These are phyloP conservation scores for Phalaenopsis aphrodite DNA, from an alignment of 106 monocot genomes.

Conservation along the genomic window DNA sequence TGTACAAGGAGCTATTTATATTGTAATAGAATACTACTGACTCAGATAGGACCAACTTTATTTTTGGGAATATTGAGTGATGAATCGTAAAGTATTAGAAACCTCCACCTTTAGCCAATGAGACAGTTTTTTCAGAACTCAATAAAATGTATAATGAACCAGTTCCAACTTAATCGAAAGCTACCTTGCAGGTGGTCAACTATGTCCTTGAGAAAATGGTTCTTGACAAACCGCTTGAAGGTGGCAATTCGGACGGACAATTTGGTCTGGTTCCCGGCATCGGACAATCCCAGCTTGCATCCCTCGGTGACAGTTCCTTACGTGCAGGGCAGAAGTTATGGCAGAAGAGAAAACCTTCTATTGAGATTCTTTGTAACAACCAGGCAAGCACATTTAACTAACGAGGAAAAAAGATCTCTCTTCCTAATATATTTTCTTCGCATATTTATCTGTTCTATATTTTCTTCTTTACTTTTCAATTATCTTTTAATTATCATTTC, in stretches of 20 bases:
- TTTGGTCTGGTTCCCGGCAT: slow-evolving; percentile 25
- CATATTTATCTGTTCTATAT: no score
- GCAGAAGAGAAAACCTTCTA: slow-evolving; percentile 50
- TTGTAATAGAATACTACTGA: no score
- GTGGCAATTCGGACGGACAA: slow-evolving; percentile 26
- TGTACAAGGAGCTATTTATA: no score
- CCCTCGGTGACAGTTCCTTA: slow-evolving; percentile 36
- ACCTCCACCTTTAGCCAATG: no score
- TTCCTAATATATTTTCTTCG: not conserved
- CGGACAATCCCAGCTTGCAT: slow-evolving; percentile 33
- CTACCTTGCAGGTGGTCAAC: slow-evolving; percentile 42
- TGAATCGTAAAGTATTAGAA: no score
- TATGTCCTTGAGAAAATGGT: slow-evolving; percentile 72
- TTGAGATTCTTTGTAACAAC: slow-evolving; percentile 71
- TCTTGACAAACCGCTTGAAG: slow-evolving; percentile 47
- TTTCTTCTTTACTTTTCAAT: not conserved
- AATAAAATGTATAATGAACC: no score
- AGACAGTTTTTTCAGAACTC: no score
- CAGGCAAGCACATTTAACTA: slow-evolving; percentile 33
- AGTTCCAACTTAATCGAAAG: no score
- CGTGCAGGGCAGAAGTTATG: slow-evolving; percentile 37
- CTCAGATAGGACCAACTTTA: no score
- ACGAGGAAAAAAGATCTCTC: not conserved
- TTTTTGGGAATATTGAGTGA: no score
- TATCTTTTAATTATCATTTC: not conserved